Conservation (phyloP, 1,284 basidiomycete genomes). For the Ganoderma lingzhi region DNA sequence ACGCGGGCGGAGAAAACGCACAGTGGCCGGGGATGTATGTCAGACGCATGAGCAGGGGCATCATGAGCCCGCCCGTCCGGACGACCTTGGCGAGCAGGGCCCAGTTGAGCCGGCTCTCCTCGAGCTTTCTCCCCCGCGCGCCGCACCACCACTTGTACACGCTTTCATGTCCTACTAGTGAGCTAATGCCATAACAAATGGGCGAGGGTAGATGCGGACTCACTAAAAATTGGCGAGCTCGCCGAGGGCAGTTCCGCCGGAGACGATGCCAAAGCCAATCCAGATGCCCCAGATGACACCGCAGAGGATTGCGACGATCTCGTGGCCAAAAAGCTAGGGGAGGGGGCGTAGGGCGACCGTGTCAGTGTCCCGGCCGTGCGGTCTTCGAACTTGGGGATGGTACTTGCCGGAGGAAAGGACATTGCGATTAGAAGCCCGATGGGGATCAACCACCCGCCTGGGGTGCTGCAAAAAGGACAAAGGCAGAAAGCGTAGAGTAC, state of each 20-base stretch:
- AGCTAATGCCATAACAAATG: background rate
- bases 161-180: constrained; percentile 39
- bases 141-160: constrained; percentile 72
- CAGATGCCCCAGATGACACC: constrained; percentile 79
- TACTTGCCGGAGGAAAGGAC: constrained; percentile 75
- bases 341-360: constrained; percentile 20
- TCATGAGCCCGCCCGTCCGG: constrained; percentile 79
- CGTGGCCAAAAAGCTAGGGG: constrained; percentile 73
- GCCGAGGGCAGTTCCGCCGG: constrained; percentile 70
- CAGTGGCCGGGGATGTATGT: constrained; percentile 83
- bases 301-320: constrained; percentile 77
- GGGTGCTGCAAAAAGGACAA: constrained; percentile 32
- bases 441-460: constrained; percentile 81
- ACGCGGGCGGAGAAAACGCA: constrained; percentile 41
- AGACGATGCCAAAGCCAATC: constrained; percentile 72
- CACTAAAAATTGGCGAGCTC: constrained; percentile 78
- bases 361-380: background rate
- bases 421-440: constrained; percentile 82
- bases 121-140: constrained; percentile 71
- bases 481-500: background rate
- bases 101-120: constrained; percentile 75
- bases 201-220: constrained; percentile 33
- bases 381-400: background rate
- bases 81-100: constrained; percentile 81
- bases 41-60: constrained; percentile 75